These are phyloP conservation scores for Lasiodiplodia theobromae DNA, from an alignment of 2,329 filamentous ascomycete genomes.

Conservation along the genomic window DNA sequence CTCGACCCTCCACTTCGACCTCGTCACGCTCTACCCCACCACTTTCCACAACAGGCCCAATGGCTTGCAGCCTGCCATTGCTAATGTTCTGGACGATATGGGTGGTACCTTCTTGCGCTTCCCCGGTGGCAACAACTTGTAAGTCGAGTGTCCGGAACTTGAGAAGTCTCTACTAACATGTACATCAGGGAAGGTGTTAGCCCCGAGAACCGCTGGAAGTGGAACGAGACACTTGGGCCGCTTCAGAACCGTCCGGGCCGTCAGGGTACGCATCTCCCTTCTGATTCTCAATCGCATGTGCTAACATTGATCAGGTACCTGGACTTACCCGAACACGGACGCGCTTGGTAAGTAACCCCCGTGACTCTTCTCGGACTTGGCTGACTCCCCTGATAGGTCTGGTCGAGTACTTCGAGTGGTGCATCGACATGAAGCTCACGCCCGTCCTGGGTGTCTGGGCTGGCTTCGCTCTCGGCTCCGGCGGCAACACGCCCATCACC, in stretches of 20 bases:
- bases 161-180: background rate
- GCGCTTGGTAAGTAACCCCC: constrained; percentile 54
- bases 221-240: constrained; percentile 62
- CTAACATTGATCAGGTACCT: constrained; percentile 52
- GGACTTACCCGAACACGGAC: constrained; percentile 68
- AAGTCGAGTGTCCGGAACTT: background rate
- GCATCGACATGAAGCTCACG: constrained; percentile 66
- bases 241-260: constrained; percentile 62
- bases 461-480: constrained; percentile 57
- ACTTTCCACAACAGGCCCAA: constrained; percentile 29
- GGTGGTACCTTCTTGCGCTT: constrained; percentile 63
- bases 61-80: constrained; percentile 24
- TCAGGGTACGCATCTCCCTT: constrained; percentile 59
- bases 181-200: constrained; percentile 45
- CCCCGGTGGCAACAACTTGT: constrained; percentile 66
- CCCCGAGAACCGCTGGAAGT: constrained; percentile 54
- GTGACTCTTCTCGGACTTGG: background rate
- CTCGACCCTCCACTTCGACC: constrained; percentile 27
- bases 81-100: constrained; percentile 25
- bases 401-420: constrained; percentile 68
- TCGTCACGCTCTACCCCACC: constrained; percentile 29
- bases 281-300: constrained; percentile 34
- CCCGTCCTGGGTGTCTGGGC: constrained; percentile 65
- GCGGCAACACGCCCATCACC: constrained; percentile 55
- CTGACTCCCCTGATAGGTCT: constrained; percentile 45